A percentile compares a stretch with the other conserved stretches of the same genome.
phyloP scores from a whole-genome alignment of 2,329 filamentous ascomycete species.

The Stenocarpella maydis region DNA sequence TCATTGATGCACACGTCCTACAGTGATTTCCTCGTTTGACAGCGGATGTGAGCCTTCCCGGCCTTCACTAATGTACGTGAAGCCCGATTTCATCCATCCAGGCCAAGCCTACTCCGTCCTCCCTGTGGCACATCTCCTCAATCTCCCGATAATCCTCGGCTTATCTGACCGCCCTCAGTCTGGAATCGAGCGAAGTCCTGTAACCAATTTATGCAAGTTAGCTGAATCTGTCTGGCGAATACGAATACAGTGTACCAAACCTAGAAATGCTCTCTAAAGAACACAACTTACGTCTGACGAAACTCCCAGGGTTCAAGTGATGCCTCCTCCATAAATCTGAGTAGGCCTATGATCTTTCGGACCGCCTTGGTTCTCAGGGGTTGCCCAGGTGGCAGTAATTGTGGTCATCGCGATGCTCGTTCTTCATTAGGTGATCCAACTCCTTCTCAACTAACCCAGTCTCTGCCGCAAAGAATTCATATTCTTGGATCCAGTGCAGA shows the following conservation, averaged over 20 bases:
- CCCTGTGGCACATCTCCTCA: not conserved
- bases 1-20: not conserved
- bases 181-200: not conserved
- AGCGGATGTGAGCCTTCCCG: not conserved
- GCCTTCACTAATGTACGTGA: not conserved
- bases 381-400: not conserved
- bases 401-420: too few species aligned
- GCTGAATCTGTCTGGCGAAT: not conserved
- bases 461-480: not conserved
- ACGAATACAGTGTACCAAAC: not conserved
- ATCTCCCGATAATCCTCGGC: not conserved
- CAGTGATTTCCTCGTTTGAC: not conserved
- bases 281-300: not conserved
- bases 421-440: not conserved
- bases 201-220: not conserved
- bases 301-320: not conserved
- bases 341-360: not conserved
- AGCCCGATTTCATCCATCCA: constrained; percentile 8
- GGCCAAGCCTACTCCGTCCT: not conserved
- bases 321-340: not conserved
- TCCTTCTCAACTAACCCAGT: not conserved
- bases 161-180: not conserved
- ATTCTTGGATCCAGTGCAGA: not conserved
- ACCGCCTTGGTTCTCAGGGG: not conserved
- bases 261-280: not conserved